phyloP scores from a whole-genome alignment of 2,329 filamentous ascomycete genomes.

The Fusarium subtropicale region DNA sequence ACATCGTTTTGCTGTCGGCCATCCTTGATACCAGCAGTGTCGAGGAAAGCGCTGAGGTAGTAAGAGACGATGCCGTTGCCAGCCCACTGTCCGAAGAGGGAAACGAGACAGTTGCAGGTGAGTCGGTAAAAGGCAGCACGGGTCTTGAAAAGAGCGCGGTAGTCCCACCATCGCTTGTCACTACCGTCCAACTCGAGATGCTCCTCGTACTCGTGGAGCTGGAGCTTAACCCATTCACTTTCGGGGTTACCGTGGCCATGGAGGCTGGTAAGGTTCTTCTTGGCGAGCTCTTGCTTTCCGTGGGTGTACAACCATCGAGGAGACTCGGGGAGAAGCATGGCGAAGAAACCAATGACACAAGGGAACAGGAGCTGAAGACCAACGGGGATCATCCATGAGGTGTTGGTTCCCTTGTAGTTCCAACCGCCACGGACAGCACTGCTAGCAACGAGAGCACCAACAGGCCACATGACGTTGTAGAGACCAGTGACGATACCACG shows the following conservation, averaged over 20 bases:
- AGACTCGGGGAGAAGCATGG: constrained; percentile 51
- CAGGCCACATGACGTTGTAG: constrained; percentile 60
- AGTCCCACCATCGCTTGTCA: constrained; percentile 63
- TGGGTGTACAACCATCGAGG: constrained; percentile 57
- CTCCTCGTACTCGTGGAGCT: constrained; percentile 59
- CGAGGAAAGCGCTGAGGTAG: constrained; percentile 62
- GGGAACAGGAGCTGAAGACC: constrained; percentile 57
- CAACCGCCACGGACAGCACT: constrained; percentile 58
- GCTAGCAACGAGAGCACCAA: constrained; percentile 61
- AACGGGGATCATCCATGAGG: constrained; percentile 56
- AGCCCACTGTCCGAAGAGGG: constrained; percentile 61
- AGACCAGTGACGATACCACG: constrained; percentile 67
- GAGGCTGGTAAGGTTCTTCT: constrained; percentile 51
- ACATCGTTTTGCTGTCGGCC: constrained; percentile 58
- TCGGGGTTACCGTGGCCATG: constrained; percentile 58
- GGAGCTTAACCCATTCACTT: constrained; percentile 50
- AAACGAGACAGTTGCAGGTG: constrained; percentile 56
- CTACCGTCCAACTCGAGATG: constrained; percentile 58
- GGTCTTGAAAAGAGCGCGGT: constrained; percentile 57
- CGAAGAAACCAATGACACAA: constrained; percentile 48
- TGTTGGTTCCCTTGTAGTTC: constrained; percentile 45
- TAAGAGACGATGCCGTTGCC: constrained; percentile 59
- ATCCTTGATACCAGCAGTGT: constrained; percentile 61
- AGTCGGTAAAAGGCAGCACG: constrained; percentile 58
- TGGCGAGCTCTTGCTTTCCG: constrained; percentile 47